Evolutionary conservation across 768 basidiomycete genomes (phyloP).

Genomic region (Cystobasidium onofrii): DNA sequence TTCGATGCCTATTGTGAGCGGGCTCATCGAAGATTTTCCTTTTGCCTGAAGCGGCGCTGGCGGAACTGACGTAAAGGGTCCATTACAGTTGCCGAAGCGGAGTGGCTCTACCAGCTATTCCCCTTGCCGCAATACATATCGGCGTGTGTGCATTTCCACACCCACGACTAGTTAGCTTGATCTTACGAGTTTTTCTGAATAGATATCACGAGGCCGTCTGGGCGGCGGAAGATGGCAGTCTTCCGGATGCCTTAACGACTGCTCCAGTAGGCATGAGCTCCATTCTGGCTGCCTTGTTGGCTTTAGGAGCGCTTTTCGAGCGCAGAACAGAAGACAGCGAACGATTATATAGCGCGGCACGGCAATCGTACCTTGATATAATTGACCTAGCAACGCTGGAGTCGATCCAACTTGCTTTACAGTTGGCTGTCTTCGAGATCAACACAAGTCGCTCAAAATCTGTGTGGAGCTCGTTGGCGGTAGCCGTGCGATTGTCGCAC

Average conservation of each 20-base stretch:
- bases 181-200: not conserved
- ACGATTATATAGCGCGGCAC: not conserved
- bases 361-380: slow-evolving; percentile 3
- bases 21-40: not conserved
- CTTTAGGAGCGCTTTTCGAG: not conserved
- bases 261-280: not conserved
- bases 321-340: slow-evolving; percentile 1
- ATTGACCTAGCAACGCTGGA: not conserved
- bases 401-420: not conserved
- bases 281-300: not conserved
- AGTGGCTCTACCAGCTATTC: not conserved
- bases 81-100: slow-evolving; percentile 5
- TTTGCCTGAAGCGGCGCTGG: too few relatives aligned
- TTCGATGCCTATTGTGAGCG: slow-evolving; percentile 12
- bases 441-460: slow-evolving; percentile 6
- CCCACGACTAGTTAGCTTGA: not conserved
- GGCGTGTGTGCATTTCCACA: not conserved
- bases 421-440: not conserved
- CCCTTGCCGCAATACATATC: not conserved
- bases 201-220: slow-evolving; percentile 4
- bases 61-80: too few relatives aligned
- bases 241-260: not conserved
- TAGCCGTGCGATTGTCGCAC: not conserved
- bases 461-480: not conserved
- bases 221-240: not conserved